These are phyloP conservation scores for Nannizziopsis arthrosporioides DNA, from an alignment of 2,329 filamentous ascomycete species.

Conservation along the genomic window DNA sequence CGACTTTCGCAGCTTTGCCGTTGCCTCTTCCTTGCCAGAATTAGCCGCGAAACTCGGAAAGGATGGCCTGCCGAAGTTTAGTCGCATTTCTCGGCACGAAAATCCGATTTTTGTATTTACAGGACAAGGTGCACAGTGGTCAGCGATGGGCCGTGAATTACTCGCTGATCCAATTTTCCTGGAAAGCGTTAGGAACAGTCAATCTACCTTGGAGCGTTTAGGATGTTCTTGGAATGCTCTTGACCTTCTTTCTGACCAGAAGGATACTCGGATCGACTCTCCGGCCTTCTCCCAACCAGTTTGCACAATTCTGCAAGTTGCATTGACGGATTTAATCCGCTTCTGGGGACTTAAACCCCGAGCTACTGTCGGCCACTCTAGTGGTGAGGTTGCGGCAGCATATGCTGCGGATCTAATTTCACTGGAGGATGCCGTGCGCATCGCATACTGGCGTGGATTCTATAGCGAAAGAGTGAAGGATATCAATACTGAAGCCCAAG, in stretches of 20 bases:
- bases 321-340: slow-evolving; percentile 16
- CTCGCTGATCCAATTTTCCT: slow-evolving; percentile 10
- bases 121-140: slow-evolving; percentile 17
- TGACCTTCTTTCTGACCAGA: background rate
- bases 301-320: slow-evolving; percentile 19
- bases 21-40: background rate
- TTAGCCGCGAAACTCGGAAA: background rate
- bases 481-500: background rate
- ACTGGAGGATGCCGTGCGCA: slow-evolving; percentile 8
- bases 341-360: slow-evolving; percentile 14
- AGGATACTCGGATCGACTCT: too few relatives aligned
- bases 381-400: slow-evolving; percentile 22
- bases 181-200: background rate
- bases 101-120: slow-evolving; percentile 13
- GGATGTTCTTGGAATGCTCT: background rate
- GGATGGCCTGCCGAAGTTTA: background rate
- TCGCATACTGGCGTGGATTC: slow-evolving; percentile 16
- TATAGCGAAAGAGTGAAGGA: too few relatives aligned
- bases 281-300: slow-evolving; percentile 16
- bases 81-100: background rate
- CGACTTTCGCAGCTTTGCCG: background rate
- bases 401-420: slow-evolving; percentile 15
- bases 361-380: slow-evolving; percentile 18
- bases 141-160: slow-evolving; percentile 16
- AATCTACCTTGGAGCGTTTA: background rate